Base-by-base conservation (phyloP, 345 rosid species). In the Pistacia integerrima region DNA sequence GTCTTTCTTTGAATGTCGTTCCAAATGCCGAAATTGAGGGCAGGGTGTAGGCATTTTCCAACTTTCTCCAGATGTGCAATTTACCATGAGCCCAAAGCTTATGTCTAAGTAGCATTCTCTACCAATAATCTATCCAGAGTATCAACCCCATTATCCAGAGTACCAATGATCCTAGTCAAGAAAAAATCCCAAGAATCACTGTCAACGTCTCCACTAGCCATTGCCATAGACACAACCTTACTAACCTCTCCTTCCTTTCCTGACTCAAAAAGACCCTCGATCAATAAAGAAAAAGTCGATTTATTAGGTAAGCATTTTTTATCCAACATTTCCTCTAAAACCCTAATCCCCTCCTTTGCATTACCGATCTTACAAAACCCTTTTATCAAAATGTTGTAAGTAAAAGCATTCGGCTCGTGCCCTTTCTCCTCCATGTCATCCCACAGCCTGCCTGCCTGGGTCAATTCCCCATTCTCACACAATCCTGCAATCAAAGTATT, bases 341-440 rank as follows among this genome's bases (percentile, higher is more conserved):
- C 72, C 69, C 90, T 82, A 8, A 87, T 60, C 52, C 97, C 95
- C 80, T 93, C 98, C 70, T 82, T 88, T 11, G 78, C 87, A 79
- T 82, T 93, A 22, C 99, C 98, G 33, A 69, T 82, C 80, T 84
- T 84, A 16, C 85, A 87, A 62, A 94, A 90, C 1, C 97, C 95
- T 64, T 84, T 86, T 30, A 94, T 90, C 85, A 94, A 78, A 81
- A 89, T 83, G 68, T 86, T 91, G 76, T 89, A 90, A 0, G 95
- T 88, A 64, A 94, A 90, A 54, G 92, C 97, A 81, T 88, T 93
- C 0, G 94, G 97, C 78, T 73, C 82, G 68, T 88, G 84, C 12
- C 89, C 87, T 79, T 88, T 94, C 84, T 94, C 98, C 66, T 88
- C 85, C 99, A 94, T 94, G 59, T 88, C 87, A 76, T 94, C 98